Evolutionary conservation across 2,329 filamentous ascomycete genomes (phyloP).

Genomic region (Macrophomina phaseolina): DNA sequence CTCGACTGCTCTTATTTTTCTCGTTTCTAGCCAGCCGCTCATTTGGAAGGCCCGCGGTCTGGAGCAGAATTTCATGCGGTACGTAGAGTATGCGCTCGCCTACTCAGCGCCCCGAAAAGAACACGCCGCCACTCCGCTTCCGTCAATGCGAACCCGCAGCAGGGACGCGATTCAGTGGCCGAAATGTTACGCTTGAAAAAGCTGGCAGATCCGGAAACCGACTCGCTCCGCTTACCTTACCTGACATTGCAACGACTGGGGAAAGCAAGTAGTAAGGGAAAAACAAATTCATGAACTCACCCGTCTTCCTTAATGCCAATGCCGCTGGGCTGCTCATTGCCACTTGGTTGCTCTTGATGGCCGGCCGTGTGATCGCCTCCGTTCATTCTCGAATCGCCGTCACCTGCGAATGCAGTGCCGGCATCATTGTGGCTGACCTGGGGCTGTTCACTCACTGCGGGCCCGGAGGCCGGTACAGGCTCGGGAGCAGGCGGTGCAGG

Average conservation of each 20-base stretch:
- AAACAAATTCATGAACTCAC: constrained; percentile 62
- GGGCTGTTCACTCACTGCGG: constrained; percentile 27
- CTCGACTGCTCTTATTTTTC: constrained; percentile 3
- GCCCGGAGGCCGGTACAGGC: constrained; percentile 33
- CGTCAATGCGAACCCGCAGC: not conserved
- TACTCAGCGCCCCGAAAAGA: constrained; percentile 1
- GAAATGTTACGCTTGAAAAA: not conserved
- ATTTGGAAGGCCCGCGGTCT: constrained; percentile 3
- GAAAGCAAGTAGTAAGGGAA: not conserved
- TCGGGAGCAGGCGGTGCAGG: constrained; percentile 29
- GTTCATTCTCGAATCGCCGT: constrained; percentile 39
- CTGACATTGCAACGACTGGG: not conserved
- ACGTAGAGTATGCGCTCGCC: not conserved
- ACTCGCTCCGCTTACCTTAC: constrained; percentile 23
- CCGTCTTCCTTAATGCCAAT: constrained; percentile 88
- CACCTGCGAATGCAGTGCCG: constrained; percentile 16
- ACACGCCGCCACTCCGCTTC: not conserved
- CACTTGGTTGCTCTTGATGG: constrained; percentile 39
- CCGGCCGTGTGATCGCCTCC: constrained; percentile 39
- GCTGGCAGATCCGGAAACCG: constrained; percentile 23
- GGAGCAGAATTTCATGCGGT: not conserved
- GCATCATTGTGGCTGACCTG: constrained; percentile 5
- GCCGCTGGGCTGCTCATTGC: constrained; percentile 52
- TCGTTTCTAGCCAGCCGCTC: constrained; percentile 15
- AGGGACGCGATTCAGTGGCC: too few species aligned